These are phyloP conservation scores for Prosopis cineraria DNA, from an alignment of 306 rosid genomes.

Conservation along the genomic window DNA sequence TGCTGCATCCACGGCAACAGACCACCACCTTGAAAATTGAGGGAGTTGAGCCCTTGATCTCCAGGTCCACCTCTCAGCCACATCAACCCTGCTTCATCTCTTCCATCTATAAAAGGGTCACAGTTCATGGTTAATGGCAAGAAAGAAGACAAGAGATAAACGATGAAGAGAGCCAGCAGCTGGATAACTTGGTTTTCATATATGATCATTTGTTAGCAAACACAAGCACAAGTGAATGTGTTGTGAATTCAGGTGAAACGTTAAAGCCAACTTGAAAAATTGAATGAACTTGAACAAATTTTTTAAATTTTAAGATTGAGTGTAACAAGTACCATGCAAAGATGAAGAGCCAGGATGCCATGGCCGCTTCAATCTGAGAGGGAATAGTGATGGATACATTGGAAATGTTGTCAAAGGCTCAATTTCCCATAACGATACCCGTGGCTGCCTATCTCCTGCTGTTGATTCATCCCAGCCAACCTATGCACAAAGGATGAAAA, in stretches of 20 bases:
- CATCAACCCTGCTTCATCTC: constrained; percentile 83
- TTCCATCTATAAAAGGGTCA: constrained; percentile 57
- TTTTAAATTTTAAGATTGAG: not conserved
- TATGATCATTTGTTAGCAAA: not conserved
- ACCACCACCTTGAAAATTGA: constrained; percentile 75
- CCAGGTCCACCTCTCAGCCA: constrained; percentile 78
- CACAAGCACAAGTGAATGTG: not conserved
- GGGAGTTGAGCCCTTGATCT: constrained; percentile 69
- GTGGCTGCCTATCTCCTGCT: constrained; percentile 88
- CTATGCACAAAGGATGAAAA: constrained; percentile 43
- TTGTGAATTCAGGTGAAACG: not conserved
- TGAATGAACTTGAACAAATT: constrained; percentile 4
- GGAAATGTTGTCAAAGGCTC: constrained; percentile 94
- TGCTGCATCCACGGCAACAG: constrained; percentile 91
- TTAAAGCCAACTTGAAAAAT: not conserved
- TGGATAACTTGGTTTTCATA: constrained; percentile 1
- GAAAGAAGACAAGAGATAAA: not conserved
- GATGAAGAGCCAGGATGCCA: constrained; percentile 91
- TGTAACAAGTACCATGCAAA: constrained; percentile 57
- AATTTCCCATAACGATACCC: constrained; percentile 93
- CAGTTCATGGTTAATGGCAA: constrained; percentile 20
- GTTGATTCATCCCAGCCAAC: constrained; percentile 98
- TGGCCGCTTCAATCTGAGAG: constrained; percentile 87
- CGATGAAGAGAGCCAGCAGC: not conserved
- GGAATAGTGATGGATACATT: constrained; percentile 87